Base-by-base conservation (phyloP, 352 stramenopile genomes). In the Pythium dissotocum region DNA sequence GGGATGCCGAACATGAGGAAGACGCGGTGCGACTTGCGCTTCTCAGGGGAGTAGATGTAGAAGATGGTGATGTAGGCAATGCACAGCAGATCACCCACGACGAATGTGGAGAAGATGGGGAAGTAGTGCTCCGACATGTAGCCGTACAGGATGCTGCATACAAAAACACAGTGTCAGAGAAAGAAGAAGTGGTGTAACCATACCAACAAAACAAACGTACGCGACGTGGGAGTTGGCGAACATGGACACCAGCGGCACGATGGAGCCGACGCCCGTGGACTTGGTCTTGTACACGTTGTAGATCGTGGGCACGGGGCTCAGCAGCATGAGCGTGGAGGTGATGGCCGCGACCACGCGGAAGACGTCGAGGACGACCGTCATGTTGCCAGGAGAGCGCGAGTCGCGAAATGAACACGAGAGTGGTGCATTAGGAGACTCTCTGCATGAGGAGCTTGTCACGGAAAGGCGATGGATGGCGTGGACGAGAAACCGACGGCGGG, bases 31-130 rank as follows among this genome's bases (percentile, higher is more conserved):
- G 82, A 73, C 54, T 85, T 82, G 58, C 61, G 71, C 49, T 66
- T 66, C 18, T 85, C 72, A 10, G 74, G 62, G 1, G 74, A 72
- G 73, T 79, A 85, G 13, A 65, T 62, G 65, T 84, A 88, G 69
- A 87, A 88, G 32, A 87, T 51, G 8, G 72, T 35, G 36, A 90
- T 79, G 72, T 84, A 90, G 24, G 68, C 30, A 42, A 84, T 24
- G 14, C 74, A 68, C 2, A 81, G 53, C 14, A 82, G 58, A 65
- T 79, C 70, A 24, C 79, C 82, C 14, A 85, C 62, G n/a, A 64
- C 68, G 40, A 80, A 90, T 0, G 78, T 87, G 21, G 75, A 70
- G 35, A 87, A 74, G 12, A 90, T 66, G 5, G 82, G 79, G 55
- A 83, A 85, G 60, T 83, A 80, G 40, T 78, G 70, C 52, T 76